Conservation (phyloP, 2,329 filamentous ascomycete genomes). For the Aspergillus aculeatinus region DNA sequence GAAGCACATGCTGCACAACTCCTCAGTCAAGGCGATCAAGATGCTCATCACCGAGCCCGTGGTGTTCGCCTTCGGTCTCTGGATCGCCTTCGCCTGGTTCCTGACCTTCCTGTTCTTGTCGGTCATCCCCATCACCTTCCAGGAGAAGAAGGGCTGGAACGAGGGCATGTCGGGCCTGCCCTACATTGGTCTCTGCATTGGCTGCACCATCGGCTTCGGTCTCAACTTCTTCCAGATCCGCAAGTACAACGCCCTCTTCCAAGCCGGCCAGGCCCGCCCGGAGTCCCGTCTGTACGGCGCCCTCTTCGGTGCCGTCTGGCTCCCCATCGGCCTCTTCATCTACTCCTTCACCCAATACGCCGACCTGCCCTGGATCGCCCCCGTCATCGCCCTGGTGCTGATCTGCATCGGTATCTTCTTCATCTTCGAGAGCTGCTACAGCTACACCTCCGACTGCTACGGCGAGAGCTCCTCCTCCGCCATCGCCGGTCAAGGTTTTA, state of each 20-base stretch:
- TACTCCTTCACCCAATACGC: constrained; percentile 56
- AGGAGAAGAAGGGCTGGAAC: constrained; percentile 53
- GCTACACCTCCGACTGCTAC: constrained; percentile 55
- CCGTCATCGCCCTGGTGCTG: constrained; percentile 50
- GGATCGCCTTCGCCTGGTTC: constrained; percentile 56
- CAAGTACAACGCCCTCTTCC: constrained; percentile 48
- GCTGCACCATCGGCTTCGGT: constrained; percentile 50
- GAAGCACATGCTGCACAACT: constrained; percentile 42
- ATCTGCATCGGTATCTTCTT: constrained; percentile 57
- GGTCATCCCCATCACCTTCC: constrained; percentile 52
- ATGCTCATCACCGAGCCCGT: constrained; percentile 53
- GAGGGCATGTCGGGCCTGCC: constrained; percentile 53
- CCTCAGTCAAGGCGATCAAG: constrained; percentile 53
- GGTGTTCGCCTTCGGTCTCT: constrained; percentile 52
- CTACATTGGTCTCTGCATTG: constrained; percentile 53
- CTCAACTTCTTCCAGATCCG: constrained; percentile 53
- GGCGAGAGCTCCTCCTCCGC: constrained; percentile 41
- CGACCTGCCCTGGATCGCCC: constrained; percentile 51
- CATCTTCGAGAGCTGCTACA: constrained; percentile 45
- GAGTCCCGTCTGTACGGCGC: constrained; percentile 52
- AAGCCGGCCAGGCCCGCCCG: constrained; percentile 37
- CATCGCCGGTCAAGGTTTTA: constrained; percentile 54
- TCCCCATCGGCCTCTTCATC: constrained; percentile 53
- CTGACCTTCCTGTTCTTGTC: constrained; percentile 56
- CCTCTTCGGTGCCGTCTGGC: constrained; percentile 49